Evolutionary conservation across 305 asterid genomes (phyloP).

Genomic region (Fraxinus dipetala): DNA sequence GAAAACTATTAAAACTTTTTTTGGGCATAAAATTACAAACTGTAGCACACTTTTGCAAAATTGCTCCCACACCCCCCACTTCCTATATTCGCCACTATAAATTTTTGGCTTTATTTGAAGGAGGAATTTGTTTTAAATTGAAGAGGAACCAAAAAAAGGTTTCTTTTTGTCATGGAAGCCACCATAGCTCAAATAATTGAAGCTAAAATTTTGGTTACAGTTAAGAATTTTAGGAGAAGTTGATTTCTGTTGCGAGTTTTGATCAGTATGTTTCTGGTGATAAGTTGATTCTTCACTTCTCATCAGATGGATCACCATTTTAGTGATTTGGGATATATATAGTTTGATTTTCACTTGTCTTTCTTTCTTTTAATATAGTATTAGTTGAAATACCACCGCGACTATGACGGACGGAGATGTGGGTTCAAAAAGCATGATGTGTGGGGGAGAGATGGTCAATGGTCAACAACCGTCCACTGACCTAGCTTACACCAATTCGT

Average conservation of each 20-base stretch:
- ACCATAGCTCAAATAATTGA: neutral
- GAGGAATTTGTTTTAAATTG: too few relatives aligned
- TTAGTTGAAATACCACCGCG: constrained; percentile 13
- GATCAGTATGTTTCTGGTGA: neutral
- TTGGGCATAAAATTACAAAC: too few relatives aligned
- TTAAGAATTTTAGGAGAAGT: neutral
- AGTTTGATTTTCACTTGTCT: constrained; percentile 11
- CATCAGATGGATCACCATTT: constrained; percentile 2
- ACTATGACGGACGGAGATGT: neutral
- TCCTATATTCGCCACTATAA: neutral
- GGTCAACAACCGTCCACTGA: neutral
- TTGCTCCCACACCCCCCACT: neutral
- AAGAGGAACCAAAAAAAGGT: neutral
- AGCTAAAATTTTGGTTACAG: constrained; percentile 13
- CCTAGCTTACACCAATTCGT: neutral
- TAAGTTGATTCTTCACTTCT: neutral
- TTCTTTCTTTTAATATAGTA: constrained; percentile 1
- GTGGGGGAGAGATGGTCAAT: neutral
- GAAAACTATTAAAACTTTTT: too few relatives aligned
- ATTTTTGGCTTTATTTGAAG: neutral
- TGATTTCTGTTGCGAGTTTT: neutral
- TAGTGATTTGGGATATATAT: neutral
- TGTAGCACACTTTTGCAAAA: too few relatives aligned
- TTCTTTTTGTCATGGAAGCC: neutral
- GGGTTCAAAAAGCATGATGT: neutral